Conservation (phyloP, 306 rosid genomes). For the Malus asiatica region DNA sequence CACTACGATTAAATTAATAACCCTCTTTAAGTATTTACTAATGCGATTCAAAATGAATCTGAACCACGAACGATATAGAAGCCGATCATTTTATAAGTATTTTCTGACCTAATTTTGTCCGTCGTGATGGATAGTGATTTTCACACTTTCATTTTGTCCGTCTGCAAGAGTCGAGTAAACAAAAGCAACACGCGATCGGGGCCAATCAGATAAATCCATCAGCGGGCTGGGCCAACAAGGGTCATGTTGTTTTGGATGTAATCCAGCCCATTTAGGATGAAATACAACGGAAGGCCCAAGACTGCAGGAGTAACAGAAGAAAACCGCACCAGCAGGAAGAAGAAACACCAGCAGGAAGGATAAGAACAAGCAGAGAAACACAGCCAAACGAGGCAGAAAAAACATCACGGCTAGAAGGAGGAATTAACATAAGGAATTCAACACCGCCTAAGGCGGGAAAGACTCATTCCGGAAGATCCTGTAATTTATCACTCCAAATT, state of each 20-base stretch:
- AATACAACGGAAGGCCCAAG: not conserved
- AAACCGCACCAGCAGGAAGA: not conserved
- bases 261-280: not conserved
- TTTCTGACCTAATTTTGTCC: not conserved
- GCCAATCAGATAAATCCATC: no score
- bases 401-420: not conserved
- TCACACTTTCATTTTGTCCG: not conserved
- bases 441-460: not conserved
- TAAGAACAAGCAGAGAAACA: not conserved
- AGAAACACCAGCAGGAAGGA: not conserved
- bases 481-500: not conserved
- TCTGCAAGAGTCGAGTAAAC: not conserved
- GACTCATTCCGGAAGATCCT: not conserved
- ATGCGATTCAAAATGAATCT: not conserved
- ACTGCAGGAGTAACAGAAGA: not conserved
- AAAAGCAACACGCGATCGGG: not conserved
- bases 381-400: not conserved
- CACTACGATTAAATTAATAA: not conserved
- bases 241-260: not conserved
- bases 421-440: not conserved
- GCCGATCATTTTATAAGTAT: not conserved
- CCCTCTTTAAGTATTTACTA: not conserved
- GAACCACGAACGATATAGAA: not conserved
- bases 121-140: no score
- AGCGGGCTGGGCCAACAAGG: not conserved